Base-by-base conservation (phyloP, 345 rosid species). In the Eucalyptus sp. region DNA sequence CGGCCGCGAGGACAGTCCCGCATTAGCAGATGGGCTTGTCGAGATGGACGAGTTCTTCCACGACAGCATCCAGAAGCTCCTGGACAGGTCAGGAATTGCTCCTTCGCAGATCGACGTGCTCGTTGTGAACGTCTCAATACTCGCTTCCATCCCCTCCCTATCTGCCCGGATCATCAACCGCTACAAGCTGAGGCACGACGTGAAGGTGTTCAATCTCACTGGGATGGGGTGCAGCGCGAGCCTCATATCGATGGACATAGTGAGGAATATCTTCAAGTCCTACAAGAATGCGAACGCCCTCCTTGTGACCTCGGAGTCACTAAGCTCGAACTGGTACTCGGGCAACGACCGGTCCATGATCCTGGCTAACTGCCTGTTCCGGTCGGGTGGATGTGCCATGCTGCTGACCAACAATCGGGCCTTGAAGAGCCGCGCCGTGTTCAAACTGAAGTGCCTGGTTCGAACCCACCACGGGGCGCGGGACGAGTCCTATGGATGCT, bases 171-270 rank as follows among this genome's bases (percentile, higher is more conserved):
- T 97, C 88, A 91, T 97, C 22, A 96, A 95, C 86, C 95, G 41
- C 44, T 97, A 95, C 96, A 94, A 96, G 90, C 89, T 97, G 94
- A 94, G 97, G 86, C 93, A 95, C 12, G 98, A 96, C 87, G 81
- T 96, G 25, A 96, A 96, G 90, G 94, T 92, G 33, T 96, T 87
- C 60, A 95, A 96, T 88, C 90, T 97, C 8, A 92, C 99, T 1
- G 98, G 98, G n/a, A 96, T 97, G 98, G 99, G 99, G 4, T 97
- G 99, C 43, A 96, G 99, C 89, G 98, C 99, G n/a, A 97, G 99
- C 90, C 92, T 96, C 51, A 91, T 97, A n/a, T 94, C 99, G 11
- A 62, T 96, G 43, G 96, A 96, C 87, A 90, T 95, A 49, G 98
- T 93, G 48, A 93, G 92, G 9, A 95, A 90, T 92, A 46, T 95